These are phyloP conservation scores for Nigrospora sphaerica DNA, from an alignment of 2,329 filamentous ascomycete genomes.

Conservation along the genomic window DNA sequence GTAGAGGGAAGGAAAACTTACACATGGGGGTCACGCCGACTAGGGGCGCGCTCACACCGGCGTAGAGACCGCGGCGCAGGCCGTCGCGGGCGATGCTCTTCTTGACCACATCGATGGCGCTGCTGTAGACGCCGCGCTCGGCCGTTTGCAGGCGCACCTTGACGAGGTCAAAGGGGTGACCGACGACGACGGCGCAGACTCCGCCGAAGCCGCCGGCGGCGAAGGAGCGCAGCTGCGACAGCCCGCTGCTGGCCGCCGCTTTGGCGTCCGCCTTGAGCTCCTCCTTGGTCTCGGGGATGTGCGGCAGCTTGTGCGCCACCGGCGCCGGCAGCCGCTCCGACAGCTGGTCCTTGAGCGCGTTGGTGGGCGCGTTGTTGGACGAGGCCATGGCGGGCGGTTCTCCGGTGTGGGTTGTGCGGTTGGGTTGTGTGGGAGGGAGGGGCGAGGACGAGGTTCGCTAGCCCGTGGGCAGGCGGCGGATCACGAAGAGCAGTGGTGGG, in stretches of 20 bases:
- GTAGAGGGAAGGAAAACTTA: slow-evolving; percentile 42
- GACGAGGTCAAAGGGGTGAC: slow-evolving; percentile 95
- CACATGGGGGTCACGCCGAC: slow-evolving; percentile 98
- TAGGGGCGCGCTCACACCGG: slow-evolving; percentile 90
- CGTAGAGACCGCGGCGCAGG: slow-evolving; percentile 74
- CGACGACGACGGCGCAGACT: slow-evolving; percentile 86
- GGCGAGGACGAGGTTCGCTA: not conserved
- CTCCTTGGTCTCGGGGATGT: slow-evolving; percentile 34
- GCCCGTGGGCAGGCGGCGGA: no score
- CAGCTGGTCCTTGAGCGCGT: slow-evolving; percentile 22
- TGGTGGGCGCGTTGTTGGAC: not conserved
- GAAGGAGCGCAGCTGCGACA: slow-evolving; percentile 66
- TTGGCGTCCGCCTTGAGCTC: slow-evolving; percentile 35
- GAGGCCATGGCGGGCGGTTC: not conserved
- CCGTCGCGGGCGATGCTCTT: slow-evolving; percentile 87
- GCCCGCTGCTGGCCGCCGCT: slow-evolving; percentile 27
- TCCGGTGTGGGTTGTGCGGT: not conserved
- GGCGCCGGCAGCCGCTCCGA: slow-evolving; percentile 22
- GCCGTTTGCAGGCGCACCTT: slow-evolving; percentile 97
- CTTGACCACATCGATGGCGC: slow-evolving; percentile 84
- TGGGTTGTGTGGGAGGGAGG: not conserved
- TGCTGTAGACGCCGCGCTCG: slow-evolving; percentile 84
- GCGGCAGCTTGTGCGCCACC: slow-evolving; percentile 31
- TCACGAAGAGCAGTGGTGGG: no score
- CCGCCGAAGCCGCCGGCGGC: slow-evolving; percentile 89